phyloP scores from a whole-genome alignment of 176 grass and related monocot genomes.

The Triticum urartu region DNA sequence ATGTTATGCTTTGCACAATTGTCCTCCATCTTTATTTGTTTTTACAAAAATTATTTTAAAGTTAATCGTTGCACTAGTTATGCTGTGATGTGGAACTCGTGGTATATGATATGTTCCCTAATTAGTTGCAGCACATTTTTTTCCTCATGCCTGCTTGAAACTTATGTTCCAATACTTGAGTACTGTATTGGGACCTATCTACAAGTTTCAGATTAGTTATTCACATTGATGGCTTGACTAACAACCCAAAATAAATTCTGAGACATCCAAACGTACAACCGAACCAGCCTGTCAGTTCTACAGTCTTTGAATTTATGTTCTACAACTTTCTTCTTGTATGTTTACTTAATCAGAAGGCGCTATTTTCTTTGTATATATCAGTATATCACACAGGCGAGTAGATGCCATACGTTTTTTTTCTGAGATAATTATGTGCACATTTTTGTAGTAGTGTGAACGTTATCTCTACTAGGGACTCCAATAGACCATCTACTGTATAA shows the following conservation, averaged over 20 bases:
- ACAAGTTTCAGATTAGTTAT: slow-evolving; percentile 8
- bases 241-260: neutral
- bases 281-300: slow-evolving; percentile 2
- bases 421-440: neutral
- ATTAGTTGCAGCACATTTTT: neutral
- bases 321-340: slow-evolving; percentile 14
- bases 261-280: neutral
- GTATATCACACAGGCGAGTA: neutral
- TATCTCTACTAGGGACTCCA: neutral
- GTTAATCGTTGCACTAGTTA: neutral
- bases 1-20: neutral
- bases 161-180: slow-evolving; percentile 19
- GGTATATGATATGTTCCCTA: slow-evolving; percentile 3
- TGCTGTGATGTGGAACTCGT: neutral
- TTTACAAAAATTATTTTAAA: neutral
- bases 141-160: neutral
- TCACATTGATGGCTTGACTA: neutral
- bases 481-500: neutral
- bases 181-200: neutral
- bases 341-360: neutral
- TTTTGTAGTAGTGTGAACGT: neutral
- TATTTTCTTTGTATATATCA: neutral
- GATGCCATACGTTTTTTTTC: neutral
- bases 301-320: slow-evolving; percentile 20
- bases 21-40: neutral